Percentiles rank a stretch among this genome's conserved stretches.
Conservation (phyloP, 2,329 filamentous ascomycete genomes). For the Colletotrichum brevisporum region DNA sequence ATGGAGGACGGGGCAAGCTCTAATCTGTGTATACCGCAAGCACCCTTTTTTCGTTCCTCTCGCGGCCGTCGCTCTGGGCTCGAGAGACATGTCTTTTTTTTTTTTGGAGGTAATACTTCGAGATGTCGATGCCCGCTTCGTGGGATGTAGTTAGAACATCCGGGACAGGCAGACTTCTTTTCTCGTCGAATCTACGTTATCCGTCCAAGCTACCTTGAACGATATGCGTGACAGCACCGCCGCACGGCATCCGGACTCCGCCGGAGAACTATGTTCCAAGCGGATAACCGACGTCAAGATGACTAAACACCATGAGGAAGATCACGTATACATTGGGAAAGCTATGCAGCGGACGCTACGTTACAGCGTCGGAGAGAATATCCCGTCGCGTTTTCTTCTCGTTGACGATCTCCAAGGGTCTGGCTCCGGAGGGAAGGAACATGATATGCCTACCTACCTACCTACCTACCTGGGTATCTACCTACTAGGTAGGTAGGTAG, state of each 20-base stretch:
- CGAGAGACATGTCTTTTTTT: background rate
- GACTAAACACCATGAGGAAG: background rate
- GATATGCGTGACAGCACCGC: too few relatives aligned
- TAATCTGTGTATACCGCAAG: slow-evolving; percentile 40
- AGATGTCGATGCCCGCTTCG: slow-evolving; percentile 15
- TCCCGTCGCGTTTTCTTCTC: background rate
- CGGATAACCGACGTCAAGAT: slow-evolving; percentile 3
- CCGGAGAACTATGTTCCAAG: slow-evolving; percentile 13
- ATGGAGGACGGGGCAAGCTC: slow-evolving; percentile 22
- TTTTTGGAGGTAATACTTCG: slow-evolving; percentile 24
- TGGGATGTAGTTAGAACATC: slow-evolving; percentile 37
- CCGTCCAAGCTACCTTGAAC: slow-evolving; percentile 1
- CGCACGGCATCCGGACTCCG: too few relatives aligned
- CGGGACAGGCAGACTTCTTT: slow-evolving; percentile 36
- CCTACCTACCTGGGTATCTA: too few relatives aligned
- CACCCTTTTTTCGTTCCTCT: slow-evolving; percentile 18
- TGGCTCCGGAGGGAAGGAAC: too few relatives aligned
- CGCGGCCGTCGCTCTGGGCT: slow-evolving; percentile 5
- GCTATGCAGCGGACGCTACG: background rate
- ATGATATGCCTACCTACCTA: too few relatives aligned
- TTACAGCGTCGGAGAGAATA: slow-evolving; percentile 19
- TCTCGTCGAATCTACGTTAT: slow-evolving; percentile 37
- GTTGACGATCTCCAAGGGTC: too few relatives aligned
- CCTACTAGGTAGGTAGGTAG: too few relatives aligned
- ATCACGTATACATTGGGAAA: slow-evolving; percentile 13